Evolutionary conservation across 192 early-diverging fungal genomes (phyloP), one percentile per base, ranked within the genome.

Genomic region (Mortierella claussenii): DNA sequence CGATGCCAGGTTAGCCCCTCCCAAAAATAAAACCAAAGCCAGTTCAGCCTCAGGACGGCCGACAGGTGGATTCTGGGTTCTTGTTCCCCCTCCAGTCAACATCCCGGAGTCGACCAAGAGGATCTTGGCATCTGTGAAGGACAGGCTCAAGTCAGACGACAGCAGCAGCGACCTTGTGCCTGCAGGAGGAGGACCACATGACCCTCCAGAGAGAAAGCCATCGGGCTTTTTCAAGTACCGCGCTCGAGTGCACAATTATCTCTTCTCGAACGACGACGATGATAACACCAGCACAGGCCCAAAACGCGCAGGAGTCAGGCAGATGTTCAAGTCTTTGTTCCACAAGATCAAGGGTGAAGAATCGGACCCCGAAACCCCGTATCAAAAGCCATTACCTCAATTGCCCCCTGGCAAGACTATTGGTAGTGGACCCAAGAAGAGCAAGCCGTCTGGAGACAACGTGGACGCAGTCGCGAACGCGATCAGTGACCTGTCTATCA

Each of bases 31-130:
- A n/a, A 52, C 57, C 10, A 66, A 66, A 26, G 13, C 65, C 0
- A 55, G 30, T 18, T 40, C 63, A 21, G 53, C 37, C 3, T 3
- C 63, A 4, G 43, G 54, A n/a, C 58, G 44, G 1, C 34, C 58
- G 15, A 65, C 69, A 0, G 69, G 60, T 43, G 73, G 73, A 49
- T 67, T 76, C 53, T 76, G 73, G 73, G 27, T 76, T 5, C 56
- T 58, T 20, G 64, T 59, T 11, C 73, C 73, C 13, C 33, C 59
- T 7, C 58, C 51, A 8, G 73, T 57, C 44, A 76, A 60, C 31
- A 61, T 76, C 42, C 64, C 73, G 24, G 73, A 76, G 40, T 66
- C 73, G 20, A 76, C 73, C 1, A 13, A 57, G 3, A 60, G 55
- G 36, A 37, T 53, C 15, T 55, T 76, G 3, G 58, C 64, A 0